Evolutionary conservation across 495 filamentous ascomycete genomes (phyloP), one percentile per base, ranked within the genome.

Genomic region (Penicillium odoratum): DNA sequence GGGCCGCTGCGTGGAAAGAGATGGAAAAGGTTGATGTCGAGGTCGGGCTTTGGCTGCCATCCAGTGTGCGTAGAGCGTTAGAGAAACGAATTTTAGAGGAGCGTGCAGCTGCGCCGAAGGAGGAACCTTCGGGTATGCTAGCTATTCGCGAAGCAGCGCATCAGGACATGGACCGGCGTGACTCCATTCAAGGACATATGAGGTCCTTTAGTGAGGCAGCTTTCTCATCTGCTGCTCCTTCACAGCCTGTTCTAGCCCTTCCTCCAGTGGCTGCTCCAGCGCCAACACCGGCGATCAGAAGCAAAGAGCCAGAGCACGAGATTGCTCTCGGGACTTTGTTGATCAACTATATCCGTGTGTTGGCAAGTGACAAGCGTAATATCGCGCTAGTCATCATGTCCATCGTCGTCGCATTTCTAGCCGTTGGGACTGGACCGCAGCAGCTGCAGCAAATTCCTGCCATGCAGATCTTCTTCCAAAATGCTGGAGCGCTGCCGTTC

Each of bases 21-120:
- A 98, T 98, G 94, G 94, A 98, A 72, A 83, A 93, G 31, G 90
- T 98, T 7, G 94, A 98, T 72, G 89, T 95, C 0, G 94, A 98
- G 67, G 84, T 98, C 59, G 85, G 88, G 55, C 86, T 91, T 4
- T 87, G 83, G 78, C 72, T 88, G 29, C 82, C 84, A 1, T 79
- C 81, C 6, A 79, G 82, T 40, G 54, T 85, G 25, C 66, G 77
- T 29, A 62, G 73, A 5, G 70, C 76, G 33, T 63, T 85, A 52
- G 78, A 81, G 61, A 78, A 73, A 43, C 65, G 65, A 40, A 58
- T 77, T 38, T 38, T 53, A 3, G 71, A 77, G 25, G 65, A 69
- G 29, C 56, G 53, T 13, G 16, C 13, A 26, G 5, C 46, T 47
- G 29, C 13, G 10, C 42, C 38, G 51, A 44, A 43, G 25, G 5